These are phyloP conservation scores for Cyanodermella asteris DNA, from an alignment of 2,329 filamentous ascomycete genomes.

Conservation along the genomic window DNA sequence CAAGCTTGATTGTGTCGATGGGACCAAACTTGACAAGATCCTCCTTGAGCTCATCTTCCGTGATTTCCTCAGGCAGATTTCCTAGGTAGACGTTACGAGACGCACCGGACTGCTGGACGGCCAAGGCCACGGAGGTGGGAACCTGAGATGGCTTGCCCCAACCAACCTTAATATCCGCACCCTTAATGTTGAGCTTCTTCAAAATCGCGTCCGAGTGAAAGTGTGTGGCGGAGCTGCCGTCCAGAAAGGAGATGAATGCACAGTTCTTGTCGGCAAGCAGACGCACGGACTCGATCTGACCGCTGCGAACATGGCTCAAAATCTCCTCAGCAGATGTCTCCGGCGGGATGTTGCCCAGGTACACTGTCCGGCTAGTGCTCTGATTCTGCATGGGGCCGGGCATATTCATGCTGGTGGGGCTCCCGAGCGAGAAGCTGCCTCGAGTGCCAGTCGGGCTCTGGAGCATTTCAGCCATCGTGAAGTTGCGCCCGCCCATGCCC, in stretches of 20 bases:
- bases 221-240: conserved; percentile 91
- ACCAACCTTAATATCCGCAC: conserved; percentile 97
- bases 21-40: conserved; percentile 90
- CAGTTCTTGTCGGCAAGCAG: conserved; percentile 98
- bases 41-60: conserved; percentile 80
- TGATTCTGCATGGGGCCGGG: conserved; percentile 56
- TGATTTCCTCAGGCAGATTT: conserved; percentile 73
- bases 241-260: conserved; percentile 96
- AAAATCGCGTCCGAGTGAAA: conserved; percentile 99
- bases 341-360: conserved; percentile 93
- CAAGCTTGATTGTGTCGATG: conserved; percentile 93
- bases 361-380: conserved; percentile 87
- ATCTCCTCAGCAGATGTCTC: conserved; percentile 96
- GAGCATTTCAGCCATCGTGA: no score
- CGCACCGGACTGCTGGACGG: conserved; percentile 90
- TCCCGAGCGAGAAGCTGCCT: conserved; percentile 37
- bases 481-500: conserved; percentile 53
- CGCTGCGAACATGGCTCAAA: conserved; percentile 82
- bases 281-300: conserved; percentile 96
- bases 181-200: conserved; percentile 97
- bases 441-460: conserved; percentile 73
- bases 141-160: conserved; percentile 99
- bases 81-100: conserved; percentile 95
- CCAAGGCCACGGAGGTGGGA: conserved; percentile 87
- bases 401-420: conserved; percentile 55